Conservation (phyloP, 768 basidiomycete species). For the Dentipellis sp. region DNA sequence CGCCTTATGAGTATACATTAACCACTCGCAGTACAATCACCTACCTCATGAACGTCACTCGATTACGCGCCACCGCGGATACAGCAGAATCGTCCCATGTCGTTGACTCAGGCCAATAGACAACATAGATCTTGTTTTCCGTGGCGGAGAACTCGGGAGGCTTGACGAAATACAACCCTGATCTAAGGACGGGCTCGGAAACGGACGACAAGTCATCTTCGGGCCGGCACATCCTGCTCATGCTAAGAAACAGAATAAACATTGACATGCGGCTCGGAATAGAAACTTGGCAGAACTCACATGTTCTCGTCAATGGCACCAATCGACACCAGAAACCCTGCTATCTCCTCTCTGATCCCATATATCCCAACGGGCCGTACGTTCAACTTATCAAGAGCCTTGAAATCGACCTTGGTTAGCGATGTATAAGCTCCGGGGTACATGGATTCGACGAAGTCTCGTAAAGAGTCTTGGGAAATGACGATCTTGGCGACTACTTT, state of each 20-base stretch:
- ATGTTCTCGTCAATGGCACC: conserved; percentile 26
- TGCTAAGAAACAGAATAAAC: conserved; percentile 4
- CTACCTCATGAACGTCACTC: conserved; percentile 55
- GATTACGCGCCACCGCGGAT: conserved; percentile 37
- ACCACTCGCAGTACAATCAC: neutral
- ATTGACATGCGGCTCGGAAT: neutral
- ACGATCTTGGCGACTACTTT: conserved; percentile 51
- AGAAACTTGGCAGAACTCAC: conserved; percentile 23
- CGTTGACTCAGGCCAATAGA: conserved; percentile 54
- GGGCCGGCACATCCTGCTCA: conserved; percentile 10
- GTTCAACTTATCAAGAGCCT: conserved; percentile 32
- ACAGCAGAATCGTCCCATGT: conserved; percentile 47
- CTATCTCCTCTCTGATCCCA: conserved; percentile 43
- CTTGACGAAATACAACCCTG: conserved; percentile 40
- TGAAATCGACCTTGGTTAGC: conserved; percentile 50
- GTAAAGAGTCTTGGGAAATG: conserved; percentile 43
- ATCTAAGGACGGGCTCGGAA: conserved; percentile 27
- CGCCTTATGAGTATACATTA: neutral
- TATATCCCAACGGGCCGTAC: conserved; percentile 50
- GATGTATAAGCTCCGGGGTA: conserved; percentile 43
- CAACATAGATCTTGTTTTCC: conserved; percentile 26
- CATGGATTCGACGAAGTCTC: conserved; percentile 37
- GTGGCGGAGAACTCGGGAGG: conserved; percentile 6
- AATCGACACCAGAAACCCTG: conserved; percentile 31
- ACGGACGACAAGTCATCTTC: conserved; percentile 13